phyloP scores from a whole-genome alignment of 1,139 yeast species.

The Casaregolazyma suthepensis region DNA sequence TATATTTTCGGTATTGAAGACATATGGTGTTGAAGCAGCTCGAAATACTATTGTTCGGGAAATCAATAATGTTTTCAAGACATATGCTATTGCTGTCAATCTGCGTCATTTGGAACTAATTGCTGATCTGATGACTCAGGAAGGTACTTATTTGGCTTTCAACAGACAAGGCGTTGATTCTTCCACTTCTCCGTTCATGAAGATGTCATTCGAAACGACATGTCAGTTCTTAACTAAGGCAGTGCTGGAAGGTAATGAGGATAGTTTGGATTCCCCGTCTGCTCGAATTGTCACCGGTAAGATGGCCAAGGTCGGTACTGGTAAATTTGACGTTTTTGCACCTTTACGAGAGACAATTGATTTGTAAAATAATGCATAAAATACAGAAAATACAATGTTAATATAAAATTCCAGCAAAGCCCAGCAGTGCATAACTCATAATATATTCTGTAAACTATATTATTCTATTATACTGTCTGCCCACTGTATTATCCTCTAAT shows the following conservation, averaged over 20 bases:
- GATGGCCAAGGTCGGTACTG: slow-evolving; percentile 90
- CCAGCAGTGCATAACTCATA: too few relatives aligned
- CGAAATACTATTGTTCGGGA: slow-evolving; percentile 95
- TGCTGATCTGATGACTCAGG: slow-evolving; percentile 99
- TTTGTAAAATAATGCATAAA: background rate
- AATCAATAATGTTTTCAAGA: slow-evolving; percentile 91
- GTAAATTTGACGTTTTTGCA: slow-evolving; percentile 70
- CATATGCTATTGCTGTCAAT: slow-evolving; percentile 92
- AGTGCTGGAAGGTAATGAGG: slow-evolving; percentile 86
- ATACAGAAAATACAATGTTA: background rate
- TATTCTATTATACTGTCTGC: too few relatives aligned
- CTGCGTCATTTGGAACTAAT: slow-evolving; percentile 91
- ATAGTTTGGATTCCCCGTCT: slow-evolving; percentile 84
- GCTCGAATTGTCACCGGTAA: slow-evolving; percentile 95
- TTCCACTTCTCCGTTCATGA: slow-evolving; percentile 92
- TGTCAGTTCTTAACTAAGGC: slow-evolving; percentile 97
- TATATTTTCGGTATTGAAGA: slow-evolving; percentile 78
- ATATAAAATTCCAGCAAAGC: background rate
- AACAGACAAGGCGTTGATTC: slow-evolving; percentile 98
- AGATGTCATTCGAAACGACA: slow-evolving; percentile 98
- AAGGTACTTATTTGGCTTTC: slow-evolving; percentile 93
- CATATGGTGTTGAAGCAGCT: slow-evolving; percentile 99
- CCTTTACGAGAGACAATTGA: background rate
- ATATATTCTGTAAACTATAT: too few relatives aligned
- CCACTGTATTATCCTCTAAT: too few relatives aligned